Conservation (phyloP, 441 rosid species). For the Arabidopsis hybrid region DNA sequence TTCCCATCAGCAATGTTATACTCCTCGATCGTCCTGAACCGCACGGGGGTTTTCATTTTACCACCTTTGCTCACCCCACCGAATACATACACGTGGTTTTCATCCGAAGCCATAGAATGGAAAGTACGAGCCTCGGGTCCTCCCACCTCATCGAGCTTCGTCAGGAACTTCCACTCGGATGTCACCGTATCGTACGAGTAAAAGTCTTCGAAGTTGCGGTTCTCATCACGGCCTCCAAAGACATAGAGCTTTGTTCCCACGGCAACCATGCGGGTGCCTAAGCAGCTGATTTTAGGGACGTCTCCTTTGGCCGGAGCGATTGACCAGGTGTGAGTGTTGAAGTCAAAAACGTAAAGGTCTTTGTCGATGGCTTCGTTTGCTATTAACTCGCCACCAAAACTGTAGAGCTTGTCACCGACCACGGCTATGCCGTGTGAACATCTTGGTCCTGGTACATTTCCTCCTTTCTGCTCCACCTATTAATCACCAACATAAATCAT, state of each 20-base stretch:
- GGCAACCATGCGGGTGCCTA: conserved; percentile 73
- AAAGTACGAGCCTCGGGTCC: conserved; percentile 76
- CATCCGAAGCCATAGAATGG: conserved; percentile 66
- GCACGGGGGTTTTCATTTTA: conserved; percentile 43
- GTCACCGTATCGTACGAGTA: conserved; percentile 68
- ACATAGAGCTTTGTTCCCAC: conserved; percentile 62
- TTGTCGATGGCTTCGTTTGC: conserved; percentile 25
- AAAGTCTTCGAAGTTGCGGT: conserved; percentile 57
- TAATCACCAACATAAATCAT: not conserved
- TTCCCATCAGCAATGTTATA: conserved; percentile 54
- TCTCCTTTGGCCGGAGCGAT: conserved; percentile 41
- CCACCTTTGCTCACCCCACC: conserved; percentile 75
- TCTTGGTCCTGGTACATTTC: conserved; percentile 28
- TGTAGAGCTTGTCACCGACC: conserved; percentile 33
- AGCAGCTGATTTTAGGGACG: conserved; percentile 57
- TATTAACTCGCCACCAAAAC: conserved; percentile 29
- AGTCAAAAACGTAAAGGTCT: conserved; percentile 33
- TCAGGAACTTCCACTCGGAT: conserved; percentile 59
- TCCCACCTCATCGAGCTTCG: conserved; percentile 39
- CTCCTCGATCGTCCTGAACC: conserved; percentile 71
- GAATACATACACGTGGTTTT: conserved; percentile 59
- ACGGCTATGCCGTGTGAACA: conserved; percentile 28
- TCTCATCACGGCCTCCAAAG: conserved; percentile 73
- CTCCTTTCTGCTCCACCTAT: conserved; percentile 47
- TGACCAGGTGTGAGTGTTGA: conserved; percentile 34